Evolutionary conservation across 1,284 basidiomycete genomes (phyloP).

Genomic region (Pseudozyma hubeiensis): DNA sequence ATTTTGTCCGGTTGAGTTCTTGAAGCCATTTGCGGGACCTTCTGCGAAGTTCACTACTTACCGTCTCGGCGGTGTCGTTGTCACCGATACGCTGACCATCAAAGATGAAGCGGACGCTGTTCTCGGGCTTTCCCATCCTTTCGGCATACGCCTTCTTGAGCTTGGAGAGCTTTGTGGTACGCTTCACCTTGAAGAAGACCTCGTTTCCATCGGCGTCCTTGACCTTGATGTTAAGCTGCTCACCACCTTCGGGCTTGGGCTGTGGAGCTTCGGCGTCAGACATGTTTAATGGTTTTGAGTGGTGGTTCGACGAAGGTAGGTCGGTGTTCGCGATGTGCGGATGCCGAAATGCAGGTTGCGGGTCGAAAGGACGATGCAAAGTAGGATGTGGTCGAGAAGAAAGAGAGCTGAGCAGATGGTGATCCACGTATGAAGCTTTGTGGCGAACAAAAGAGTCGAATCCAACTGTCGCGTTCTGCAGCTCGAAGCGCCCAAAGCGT

Average conservation of each 20-base stretch:
- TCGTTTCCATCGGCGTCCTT: slow-evolving; percentile 77
- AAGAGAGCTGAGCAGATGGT: slow-evolving; percentile 1
- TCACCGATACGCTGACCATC: slow-evolving; percentile 66
- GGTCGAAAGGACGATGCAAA: neutral
- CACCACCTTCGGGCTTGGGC: slow-evolving; percentile 64
- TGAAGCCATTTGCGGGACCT: too few species aligned
- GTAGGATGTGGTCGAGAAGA: slow-evolving; percentile 15
- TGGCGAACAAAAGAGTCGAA: slow-evolving; percentile 1
- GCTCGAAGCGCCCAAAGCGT: neutral
- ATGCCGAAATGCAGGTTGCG: neutral
- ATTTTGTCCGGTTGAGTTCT: too few species aligned
- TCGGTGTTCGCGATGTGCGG: too few species aligned
- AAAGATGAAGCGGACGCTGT: slow-evolving; percentile 66
- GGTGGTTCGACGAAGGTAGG: too few species aligned
- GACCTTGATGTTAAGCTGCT: slow-evolving; percentile 69
- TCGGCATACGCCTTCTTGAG: slow-evolving; percentile 90
- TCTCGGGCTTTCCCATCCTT: slow-evolving; percentile 82
- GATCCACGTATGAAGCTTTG: slow-evolving; percentile 9
- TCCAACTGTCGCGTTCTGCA: slow-evolving; percentile 3
- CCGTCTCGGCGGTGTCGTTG: slow-evolving; percentile 66
- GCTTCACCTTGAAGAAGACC: slow-evolving; percentile 98
- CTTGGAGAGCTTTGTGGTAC: slow-evolving; percentile 91
- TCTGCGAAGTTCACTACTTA: slow-evolving; percentile 35
- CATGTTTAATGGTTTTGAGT: slow-evolving; percentile 30
- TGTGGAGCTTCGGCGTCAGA: slow-evolving; percentile 56